Base-by-base conservation (phyloP, 768 basidiomycete genomes). In the Tephrocybe sp. region DNA sequence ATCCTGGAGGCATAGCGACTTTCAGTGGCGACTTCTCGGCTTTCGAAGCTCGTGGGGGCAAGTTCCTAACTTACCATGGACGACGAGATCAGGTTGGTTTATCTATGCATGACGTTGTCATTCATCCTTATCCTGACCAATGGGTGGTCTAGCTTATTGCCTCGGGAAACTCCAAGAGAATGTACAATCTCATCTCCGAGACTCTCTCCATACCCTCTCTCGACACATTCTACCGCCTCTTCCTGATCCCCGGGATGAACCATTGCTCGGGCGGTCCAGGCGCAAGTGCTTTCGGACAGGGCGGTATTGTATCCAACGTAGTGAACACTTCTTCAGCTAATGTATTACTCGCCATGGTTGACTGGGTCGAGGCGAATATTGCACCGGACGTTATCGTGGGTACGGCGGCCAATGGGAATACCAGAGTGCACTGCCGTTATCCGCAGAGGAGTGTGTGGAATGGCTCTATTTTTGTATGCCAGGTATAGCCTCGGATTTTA, bases 21-120 rank as follows among this genome's bases (percentile, higher is more conserved):
- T 56, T 47, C 37, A 44, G 18, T 24, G 49, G 50, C 8, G 36
- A 51, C 25, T 38, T 56, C 8, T 47, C 50, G 1, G 41, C 43
- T 3, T 56, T 56, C 28, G 28, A 48, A 34, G 30, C 42, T 9
- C 49, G 47, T 5, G 50, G 50, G 6, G 54, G 54, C 3, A 56
- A 49, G 25, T 48, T 56, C 22, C 22, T 56, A 22, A 49, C 54
- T 16, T 56, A 45, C 21, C 54, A 56, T 22, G 54, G 54, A 7
- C 54, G 46, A 18, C 49, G 49, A 34, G 54, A 55, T 38, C 30
- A 51, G 40, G 49, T 48, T 7, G 28, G 28, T 26, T 12, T 12
- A 12, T 30, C n/a, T 12, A 9, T 7, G 3, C 5, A 15, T 37
- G 13, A 21, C 25, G 6, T 25, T 26, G 15, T 30, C n/a, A 27